phyloP scores from a whole-genome alignment of 139 green algal species.

The Desmodesmus armatus region DNA sequence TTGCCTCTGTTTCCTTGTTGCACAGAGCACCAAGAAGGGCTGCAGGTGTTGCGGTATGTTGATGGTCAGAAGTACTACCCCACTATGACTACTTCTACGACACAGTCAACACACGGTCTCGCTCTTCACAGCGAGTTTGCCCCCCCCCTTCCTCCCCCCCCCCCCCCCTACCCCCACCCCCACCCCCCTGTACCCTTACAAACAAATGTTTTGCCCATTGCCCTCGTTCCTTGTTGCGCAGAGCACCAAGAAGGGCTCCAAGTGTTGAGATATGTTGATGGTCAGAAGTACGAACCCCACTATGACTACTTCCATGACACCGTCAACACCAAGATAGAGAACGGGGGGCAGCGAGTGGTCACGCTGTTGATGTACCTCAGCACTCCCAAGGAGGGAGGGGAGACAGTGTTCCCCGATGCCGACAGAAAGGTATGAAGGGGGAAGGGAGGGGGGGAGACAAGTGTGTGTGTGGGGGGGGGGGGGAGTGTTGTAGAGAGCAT shows the following conservation, averaged over 20 bases:
- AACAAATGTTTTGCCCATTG: too few relatives aligned
- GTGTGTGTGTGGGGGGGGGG: too few relatives aligned
- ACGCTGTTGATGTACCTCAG: constrained; percentile 87
- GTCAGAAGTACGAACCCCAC: constrained; percentile 91
- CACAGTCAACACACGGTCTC: constrained; percentile 72
- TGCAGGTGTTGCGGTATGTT: constrained; percentile 89
- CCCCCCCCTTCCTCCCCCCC: too few relatives aligned
- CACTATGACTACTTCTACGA: constrained; percentile 93
- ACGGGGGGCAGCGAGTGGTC: constrained; percentile 83
- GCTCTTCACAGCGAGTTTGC: too few relatives aligned
- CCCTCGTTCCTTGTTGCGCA: neutral
- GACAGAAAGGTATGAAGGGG: constrained; percentile 53
- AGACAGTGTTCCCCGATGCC: constrained; percentile 62
- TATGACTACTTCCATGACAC: constrained; percentile 89
- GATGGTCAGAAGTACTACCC: constrained; percentile 87
- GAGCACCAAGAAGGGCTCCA: constrained; percentile 82
- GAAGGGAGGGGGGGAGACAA: too few relatives aligned
- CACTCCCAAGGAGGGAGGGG: constrained; percentile 58
- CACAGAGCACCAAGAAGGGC: constrained; percentile 69
- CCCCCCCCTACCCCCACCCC: too few relatives aligned
- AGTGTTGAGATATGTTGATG: constrained; percentile 84
- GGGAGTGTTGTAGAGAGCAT: too few relatives aligned
- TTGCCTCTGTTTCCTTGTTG: too few relatives aligned
- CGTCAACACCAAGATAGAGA: constrained; percentile 62
- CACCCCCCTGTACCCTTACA: too few relatives aligned